Evolutionary conservation across 345 rosid species (phyloP).

Genomic region (Eucalyptus brandiana): DNA sequence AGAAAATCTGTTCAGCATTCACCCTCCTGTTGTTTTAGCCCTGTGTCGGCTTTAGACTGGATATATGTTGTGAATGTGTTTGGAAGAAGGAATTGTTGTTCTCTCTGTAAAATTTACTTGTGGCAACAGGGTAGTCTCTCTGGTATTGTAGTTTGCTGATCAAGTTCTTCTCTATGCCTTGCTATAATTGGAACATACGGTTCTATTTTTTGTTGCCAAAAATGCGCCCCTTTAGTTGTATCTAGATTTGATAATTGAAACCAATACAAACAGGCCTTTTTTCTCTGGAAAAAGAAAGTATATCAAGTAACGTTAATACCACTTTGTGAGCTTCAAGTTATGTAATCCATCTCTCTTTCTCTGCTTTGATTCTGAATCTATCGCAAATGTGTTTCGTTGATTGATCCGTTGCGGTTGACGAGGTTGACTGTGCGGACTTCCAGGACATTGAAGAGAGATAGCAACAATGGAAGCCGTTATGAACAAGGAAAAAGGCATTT

Average conservation of each 20-base stretch:
- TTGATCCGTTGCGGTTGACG: not conserved
- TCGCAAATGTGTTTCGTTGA: not conserved
- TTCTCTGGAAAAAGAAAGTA: not conserved
- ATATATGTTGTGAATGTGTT: slow-evolving; percentile 10
- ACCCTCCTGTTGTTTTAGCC: not conserved
- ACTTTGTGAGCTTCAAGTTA: not conserved
- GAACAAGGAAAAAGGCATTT: not conserved
- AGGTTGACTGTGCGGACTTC: not conserved
- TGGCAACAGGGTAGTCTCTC: slow-evolving; percentile 1
- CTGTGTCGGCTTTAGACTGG: not conserved
- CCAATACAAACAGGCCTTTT: not conserved
- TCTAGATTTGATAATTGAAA: not conserved
- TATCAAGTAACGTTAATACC: not conserved
- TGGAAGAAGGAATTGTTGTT: slow-evolving; percentile 9
- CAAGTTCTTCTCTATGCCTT: not conserved
- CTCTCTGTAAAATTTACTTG: slow-evolving; percentile 21
- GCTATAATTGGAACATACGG: not conserved
- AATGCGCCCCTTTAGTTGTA: not conserved
- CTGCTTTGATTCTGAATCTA: not conserved
- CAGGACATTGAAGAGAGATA: not conserved
- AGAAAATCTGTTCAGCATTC: not conserved
- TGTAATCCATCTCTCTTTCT: not conserved
- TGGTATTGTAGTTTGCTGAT: slow-evolving; percentile 1
- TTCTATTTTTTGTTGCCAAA: not conserved
- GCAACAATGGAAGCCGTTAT: not conserved